Evolutionary conservation across 208 protist genomes (phyloP).

Genomic region (Crithidia bombi): DNA sequence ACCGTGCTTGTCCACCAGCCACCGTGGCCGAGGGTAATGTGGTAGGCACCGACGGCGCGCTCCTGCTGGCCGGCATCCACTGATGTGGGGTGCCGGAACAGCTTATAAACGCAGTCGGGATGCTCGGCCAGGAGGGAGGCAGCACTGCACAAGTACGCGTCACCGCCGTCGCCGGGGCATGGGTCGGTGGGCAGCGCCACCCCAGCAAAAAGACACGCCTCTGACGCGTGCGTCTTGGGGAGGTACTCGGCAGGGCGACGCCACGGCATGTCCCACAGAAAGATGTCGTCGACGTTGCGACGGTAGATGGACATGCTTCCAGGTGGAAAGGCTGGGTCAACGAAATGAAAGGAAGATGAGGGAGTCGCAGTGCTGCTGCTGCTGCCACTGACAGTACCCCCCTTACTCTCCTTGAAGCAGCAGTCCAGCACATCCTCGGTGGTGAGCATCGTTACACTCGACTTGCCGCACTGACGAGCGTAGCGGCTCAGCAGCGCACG

Average conservation of each 20-base stretch:
- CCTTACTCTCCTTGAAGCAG: neutral
- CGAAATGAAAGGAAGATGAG: conserved; percentile 31
- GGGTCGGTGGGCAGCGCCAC: conserved; percentile 51
- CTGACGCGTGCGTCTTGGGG: conserved; percentile 5
- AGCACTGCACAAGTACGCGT: conserved; percentile 58
- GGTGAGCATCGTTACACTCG: conserved; percentile 18
- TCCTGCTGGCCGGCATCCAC: conserved; percentile 20
- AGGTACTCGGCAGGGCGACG: conserved; percentile 41
- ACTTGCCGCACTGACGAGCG: conserved; percentile 24
- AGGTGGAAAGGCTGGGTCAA: conserved; percentile 54
- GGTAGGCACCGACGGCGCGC: conserved; percentile 37
- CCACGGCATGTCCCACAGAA: conserved; percentile 49
- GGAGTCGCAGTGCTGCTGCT: conserved; percentile 40
- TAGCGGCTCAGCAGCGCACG: conserved; percentile 32
- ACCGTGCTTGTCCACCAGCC: conserved; percentile 61
- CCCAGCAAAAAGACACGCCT: conserved; percentile 46
- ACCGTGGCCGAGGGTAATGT: conserved; percentile 42
- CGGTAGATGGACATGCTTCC: conserved; percentile 39
- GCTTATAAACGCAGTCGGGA: conserved; percentile 19
- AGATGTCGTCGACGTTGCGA: conserved; percentile 35
- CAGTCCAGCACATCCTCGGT: conserved; percentile 31
- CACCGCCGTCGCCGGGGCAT: conserved; percentile 50
- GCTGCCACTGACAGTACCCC: conserved; percentile 9
- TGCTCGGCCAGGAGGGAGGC: conserved; percentile 43
- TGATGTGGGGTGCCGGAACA: conserved; percentile 48